These are phyloP conservation scores for Boeremia exigua DNA, from an alignment of 2,329 filamentous ascomycete species.

Conservation along the genomic window DNA sequence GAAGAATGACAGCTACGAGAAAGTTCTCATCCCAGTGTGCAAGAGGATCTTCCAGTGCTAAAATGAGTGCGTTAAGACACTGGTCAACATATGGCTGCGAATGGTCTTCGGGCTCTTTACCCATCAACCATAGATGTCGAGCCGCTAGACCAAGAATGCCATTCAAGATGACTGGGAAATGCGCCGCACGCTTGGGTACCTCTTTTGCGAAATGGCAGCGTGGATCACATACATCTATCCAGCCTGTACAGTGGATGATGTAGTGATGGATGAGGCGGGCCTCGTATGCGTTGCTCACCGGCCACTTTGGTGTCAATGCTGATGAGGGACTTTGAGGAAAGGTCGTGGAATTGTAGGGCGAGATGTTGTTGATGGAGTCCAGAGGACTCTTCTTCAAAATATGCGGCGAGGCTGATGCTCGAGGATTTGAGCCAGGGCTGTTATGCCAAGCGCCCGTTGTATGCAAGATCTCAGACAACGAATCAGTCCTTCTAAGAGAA, in stretches of 20 bases:
- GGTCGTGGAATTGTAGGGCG: slow-evolving; percentile 33
- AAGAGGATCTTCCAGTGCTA: slow-evolving; percentile 51
- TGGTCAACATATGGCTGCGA: slow-evolving; percentile 55
- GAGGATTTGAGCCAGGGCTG: slow-evolving; percentile 21
- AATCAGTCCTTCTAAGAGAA: slow-evolving; percentile 6
- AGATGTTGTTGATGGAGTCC: slow-evolving; percentile 25
- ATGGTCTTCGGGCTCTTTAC: slow-evolving; percentile 48
- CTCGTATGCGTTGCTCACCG: slow-evolving; percentile 33
- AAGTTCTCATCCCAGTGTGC: slow-evolving; percentile 55
- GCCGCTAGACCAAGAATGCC: slow-evolving; percentile 57
- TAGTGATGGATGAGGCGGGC: slow-evolving; percentile 38
- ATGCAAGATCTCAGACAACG: slow-evolving; percentile 10
- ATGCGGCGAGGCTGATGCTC: slow-evolving; percentile 11
- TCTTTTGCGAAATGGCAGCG: slow-evolving; percentile 51
- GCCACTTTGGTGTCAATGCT: slow-evolving; percentile 29
- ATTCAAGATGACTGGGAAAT: slow-evolving; percentile 56
- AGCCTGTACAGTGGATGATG: slow-evolving; percentile 36
- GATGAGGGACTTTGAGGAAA: slow-evolving; percentile 32
- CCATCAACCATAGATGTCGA: slow-evolving; percentile 52
- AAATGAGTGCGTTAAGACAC: slow-evolving; percentile 56
- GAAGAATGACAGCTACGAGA: slow-evolving; percentile 56
- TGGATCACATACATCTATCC: slow-evolving; percentile 39
- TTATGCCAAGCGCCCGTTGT: slow-evolving; percentile 16
- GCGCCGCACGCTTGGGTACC: slow-evolving; percentile 55
- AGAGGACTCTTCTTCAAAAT: slow-evolving; percentile 22